phyloP scores from a whole-genome alignment of 371 early-diverging fungal species.

The Lichtheimia hyalospora region DNA sequence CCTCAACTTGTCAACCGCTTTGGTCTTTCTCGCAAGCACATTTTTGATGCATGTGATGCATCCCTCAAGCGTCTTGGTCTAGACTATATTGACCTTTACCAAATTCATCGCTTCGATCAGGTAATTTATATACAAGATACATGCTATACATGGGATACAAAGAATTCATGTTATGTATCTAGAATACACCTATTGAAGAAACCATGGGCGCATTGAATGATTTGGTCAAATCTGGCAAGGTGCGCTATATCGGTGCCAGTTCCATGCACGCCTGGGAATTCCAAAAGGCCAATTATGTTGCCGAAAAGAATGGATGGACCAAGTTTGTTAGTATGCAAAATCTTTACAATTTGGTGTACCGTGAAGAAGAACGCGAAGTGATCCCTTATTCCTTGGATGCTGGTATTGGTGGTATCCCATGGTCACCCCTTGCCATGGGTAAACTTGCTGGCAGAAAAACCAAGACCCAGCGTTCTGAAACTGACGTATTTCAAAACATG shows the following conservation, averaged over 20 bases:
- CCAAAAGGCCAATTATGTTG: conserved; percentile 33
- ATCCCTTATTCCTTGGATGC: no score
- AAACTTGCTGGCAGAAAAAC: conserved; percentile 25
- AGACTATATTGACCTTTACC: no score
- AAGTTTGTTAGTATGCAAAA: conserved; percentile 55
- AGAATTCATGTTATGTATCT: neutral
- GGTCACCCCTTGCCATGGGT: neutral
- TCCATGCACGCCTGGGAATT: no score
- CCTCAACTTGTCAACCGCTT: conserved; percentile 17
- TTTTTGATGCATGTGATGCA: conserved; percentile 53
- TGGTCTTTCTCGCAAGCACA: conserved; percentile 55
- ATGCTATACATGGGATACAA: neutral
- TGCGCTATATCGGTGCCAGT: no score
- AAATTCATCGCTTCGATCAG: conserved; percentile 45
- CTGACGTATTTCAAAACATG: neutral
- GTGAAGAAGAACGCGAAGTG: conserved; percentile 66
- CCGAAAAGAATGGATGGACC: conserved; percentile 53
- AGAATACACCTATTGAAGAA: conserved; percentile 31
- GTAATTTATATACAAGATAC: conserved; percentile 8
- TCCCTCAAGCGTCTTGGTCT: conserved; percentile 54
- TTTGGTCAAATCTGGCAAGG: no score
- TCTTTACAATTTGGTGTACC: conserved; percentile 52
- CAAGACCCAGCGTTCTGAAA: conserved; percentile 7
- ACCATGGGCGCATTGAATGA: no score
- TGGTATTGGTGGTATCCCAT: conserved; percentile 42